phyloP scores from a whole-genome alignment of 345 rosid species.

The Linum trigynum region DNA sequence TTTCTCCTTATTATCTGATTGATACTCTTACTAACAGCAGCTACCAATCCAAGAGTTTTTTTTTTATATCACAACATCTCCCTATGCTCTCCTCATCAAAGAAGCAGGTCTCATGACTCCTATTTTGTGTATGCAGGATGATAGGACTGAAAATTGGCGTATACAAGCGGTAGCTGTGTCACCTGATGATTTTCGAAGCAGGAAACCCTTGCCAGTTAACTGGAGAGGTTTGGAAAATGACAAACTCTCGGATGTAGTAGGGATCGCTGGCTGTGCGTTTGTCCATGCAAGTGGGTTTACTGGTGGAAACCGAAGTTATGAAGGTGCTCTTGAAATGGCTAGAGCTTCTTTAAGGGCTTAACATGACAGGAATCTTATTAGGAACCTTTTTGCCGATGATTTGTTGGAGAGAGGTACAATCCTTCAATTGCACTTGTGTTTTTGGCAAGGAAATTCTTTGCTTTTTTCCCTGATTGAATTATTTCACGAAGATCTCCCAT shows the following conservation, averaged over 20 bases:
- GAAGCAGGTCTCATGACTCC: neutral
- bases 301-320: slow-evolving; percentile 60
- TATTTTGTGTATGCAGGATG: slow-evolving; percentile 42
- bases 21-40: too few relatives aligned
- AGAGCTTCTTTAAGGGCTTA: slow-evolving; percentile 32
- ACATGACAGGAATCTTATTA: neutral
- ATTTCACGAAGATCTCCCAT: too few relatives aligned
- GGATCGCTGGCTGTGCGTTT: slow-evolving; percentile 70
- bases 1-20: neutral
- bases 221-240: slow-evolving; percentile 87
- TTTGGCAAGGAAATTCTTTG: too few relatives aligned
- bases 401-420: too few relatives aligned
- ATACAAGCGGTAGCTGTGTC: slow-evolving; percentile 75
- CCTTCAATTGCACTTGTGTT: too few relatives aligned
- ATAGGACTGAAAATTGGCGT: slow-evolving; percentile 69
- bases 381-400: too few relatives aligned
- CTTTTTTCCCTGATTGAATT: too few relatives aligned
- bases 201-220: slow-evolving; percentile 70
- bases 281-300: slow-evolving; percentile 90
- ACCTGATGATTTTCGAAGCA: slow-evolving; percentile 83
- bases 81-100: neutral
- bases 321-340: slow-evolving; percentile 81
- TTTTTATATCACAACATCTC: neutral
- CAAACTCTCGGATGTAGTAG: slow-evolving; percentile 55
- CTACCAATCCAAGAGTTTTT: neutral